Evolutionary conservation across 331 rosid genomes (phyloP), one percentile per base, ranked within the genome.

Genomic region (Telfairia occidentalis): DNA sequence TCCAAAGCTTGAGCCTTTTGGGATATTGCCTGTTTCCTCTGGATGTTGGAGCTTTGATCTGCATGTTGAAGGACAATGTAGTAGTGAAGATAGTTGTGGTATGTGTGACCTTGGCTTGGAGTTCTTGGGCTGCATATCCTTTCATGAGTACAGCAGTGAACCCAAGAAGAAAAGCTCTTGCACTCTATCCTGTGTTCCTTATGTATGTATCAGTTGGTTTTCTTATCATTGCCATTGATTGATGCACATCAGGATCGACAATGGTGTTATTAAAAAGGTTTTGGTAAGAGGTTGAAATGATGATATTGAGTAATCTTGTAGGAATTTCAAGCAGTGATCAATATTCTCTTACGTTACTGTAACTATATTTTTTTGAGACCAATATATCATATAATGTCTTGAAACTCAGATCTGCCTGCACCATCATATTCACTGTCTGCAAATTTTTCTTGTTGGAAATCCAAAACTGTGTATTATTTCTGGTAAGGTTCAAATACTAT

Each of bases 101-200:
- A 13, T 76, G 89, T 58, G 91, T 95, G 78, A 84, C 99, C 24
- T 81, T 95, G 84, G 96, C 92, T 19, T 95, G 99, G 99, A 95
- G 99, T 78, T 91, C 97, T 19, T 95, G 99, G 98, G 91, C 99
- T 26, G 97, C 99, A 30, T 95, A 95, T 77, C 99, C 99, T 80
- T 95, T 91, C 89, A 95, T 95, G 93, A 95, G 99, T 59, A 79
- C 97, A 76, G 97, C 99, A 32, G 99, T 95, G 76, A 95, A 95
- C 82, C 97, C 99, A 2, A 86, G 99, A 82, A 91, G 99, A 83
- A 95, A 95, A 85, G 97, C 99, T 57, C 99, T 95, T 45, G 98
- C 99, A 0, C 96, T 95, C 30, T 95, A 95, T 81, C 99, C 99
- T 9, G 97, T 95, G 78, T 92, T 95, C 77, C 97, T 95, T 76